Evolutionary conservation across 164 flowering plant genomes (phyloP).

Genomic region (Litsea cubeba): DNA sequence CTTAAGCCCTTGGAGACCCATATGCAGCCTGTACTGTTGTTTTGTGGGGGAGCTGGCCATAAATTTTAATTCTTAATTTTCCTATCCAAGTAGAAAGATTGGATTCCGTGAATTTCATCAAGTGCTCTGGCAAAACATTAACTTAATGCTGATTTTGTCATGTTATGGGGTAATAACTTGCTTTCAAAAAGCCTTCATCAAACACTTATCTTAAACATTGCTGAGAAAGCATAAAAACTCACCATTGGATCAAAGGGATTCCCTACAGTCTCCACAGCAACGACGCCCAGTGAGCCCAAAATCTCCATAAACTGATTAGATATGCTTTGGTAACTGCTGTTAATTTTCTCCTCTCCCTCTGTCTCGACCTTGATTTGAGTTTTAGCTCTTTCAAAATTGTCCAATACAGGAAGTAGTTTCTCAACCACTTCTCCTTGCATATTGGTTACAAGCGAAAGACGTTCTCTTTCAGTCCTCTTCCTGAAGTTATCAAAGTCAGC

Average conservation of each 20-base stretch:
- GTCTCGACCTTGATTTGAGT: slow-evolving; percentile 71
- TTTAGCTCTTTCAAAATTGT: slow-evolving; percentile 94
- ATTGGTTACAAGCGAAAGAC: slow-evolving; percentile 61
- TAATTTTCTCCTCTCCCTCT: slow-evolving; percentile 80
- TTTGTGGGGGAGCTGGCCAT: too few species aligned
- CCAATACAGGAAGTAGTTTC: slow-evolving; percentile 64
- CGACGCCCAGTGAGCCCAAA: slow-evolving; percentile 67
- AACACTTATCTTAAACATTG: background rate
- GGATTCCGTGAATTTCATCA: background rate
- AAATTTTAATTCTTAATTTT: background rate
- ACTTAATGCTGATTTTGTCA: background rate
- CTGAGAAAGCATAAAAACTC: slow-evolving; percentile 26
- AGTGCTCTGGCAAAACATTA: background rate
- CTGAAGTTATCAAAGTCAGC: slow-evolving; percentile 95
- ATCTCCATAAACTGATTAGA: slow-evolving; percentile 84
- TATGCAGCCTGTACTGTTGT: too few species aligned
- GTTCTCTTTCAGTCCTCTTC: slow-evolving; percentile 89
- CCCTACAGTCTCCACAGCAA: slow-evolving; percentile 69
- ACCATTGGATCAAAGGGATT: slow-evolving; percentile 87
- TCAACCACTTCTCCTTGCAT: slow-evolving; percentile 93
- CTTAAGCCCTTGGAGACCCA: too few species aligned
- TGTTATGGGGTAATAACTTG: background rate
- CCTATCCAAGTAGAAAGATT: background rate
- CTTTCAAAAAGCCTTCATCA: background rate
- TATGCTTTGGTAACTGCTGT: slow-evolving; percentile 83